Evolutionary conservation across 139 green algal species (phyloP).

Genomic region (Asterochloris sp.): DNA sequence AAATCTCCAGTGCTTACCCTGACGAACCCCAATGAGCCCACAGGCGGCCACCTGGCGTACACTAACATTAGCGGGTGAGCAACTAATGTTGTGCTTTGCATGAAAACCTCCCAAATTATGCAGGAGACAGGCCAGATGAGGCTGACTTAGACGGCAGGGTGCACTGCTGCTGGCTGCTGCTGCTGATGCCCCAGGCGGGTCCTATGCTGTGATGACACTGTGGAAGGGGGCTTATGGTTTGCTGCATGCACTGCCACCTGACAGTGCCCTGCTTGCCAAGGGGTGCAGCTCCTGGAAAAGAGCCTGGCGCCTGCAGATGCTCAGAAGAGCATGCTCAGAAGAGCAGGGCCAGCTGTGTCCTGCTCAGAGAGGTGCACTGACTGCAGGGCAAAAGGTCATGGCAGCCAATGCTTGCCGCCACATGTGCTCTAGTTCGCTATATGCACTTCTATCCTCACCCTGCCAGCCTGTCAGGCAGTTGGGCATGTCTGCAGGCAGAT

Average conservation of each 20-base stretch:
- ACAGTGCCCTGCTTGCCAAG: too few species aligned
- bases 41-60: background rate
- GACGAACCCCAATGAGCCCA: constrained; percentile 7
- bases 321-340: too few species aligned
- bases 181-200: background rate
- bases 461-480: background rate
- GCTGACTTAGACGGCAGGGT: background rate
- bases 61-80: constrained; percentile 1
- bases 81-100: too few species aligned
- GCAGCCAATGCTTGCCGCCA: background rate
- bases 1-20: background rate
- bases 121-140: background rate
- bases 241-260: background rate
- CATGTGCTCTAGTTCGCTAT: background rate
- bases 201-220: background rate
- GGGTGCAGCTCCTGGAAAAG: too few species aligned
- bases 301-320: too few species aligned
- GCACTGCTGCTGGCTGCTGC: background rate
- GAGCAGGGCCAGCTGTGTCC: too few species aligned
- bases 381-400: too few species aligned
- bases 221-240: background rate
- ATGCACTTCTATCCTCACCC: background rate
- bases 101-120: too few species aligned
- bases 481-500: background rate
- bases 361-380: too few species aligned